These are phyloP conservation scores for Handroanthus guayacan DNA, from an alignment of 257 asterid genomes.

Conservation along the genomic window DNA sequence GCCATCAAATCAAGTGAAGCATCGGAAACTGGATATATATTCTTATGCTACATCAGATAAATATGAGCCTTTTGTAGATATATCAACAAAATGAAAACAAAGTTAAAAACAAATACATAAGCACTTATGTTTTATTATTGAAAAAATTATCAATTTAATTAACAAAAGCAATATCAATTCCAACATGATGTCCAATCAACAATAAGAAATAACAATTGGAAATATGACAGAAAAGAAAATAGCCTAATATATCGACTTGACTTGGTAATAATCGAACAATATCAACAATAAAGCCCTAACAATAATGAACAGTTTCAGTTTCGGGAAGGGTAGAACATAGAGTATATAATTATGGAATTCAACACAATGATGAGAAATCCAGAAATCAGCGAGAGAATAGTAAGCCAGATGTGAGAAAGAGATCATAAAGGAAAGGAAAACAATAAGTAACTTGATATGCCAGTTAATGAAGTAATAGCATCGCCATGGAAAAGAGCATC, in stretches of 20 bases:
- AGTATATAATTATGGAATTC: background rate
- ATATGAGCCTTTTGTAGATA: slow-evolving; percentile 5
- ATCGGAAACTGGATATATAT: background rate
- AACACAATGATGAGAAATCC: slow-evolving; percentile 22
- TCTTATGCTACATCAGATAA: slow-evolving; percentile 12
- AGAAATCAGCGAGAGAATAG: slow-evolving; percentile 19
- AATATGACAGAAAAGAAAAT: background rate
- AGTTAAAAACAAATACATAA: slow-evolving; percentile 5
- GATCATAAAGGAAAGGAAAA: background rate
- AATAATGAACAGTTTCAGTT: background rate
- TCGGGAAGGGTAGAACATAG: slow-evolving; percentile 3
- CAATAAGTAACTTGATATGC: background rate
- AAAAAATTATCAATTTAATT: background rate
- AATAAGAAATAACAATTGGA: slow-evolving; percentile 8
- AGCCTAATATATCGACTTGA: background rate
- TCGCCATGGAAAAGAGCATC: background rate
- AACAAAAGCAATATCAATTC: slow-evolving; percentile 21
- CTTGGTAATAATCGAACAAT: background rate
- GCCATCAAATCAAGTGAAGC: slow-evolving; percentile 23
- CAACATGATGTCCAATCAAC: slow-evolving; percentile 10
- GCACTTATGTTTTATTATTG: background rate
- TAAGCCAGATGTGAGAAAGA: background rate
- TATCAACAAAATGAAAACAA: slow-evolving; percentile 8
- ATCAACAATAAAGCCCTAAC: background rate
- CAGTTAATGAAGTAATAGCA: background rate